Evolutionary conservation across 805 yeast species (phyloP).

Genomic region (Sugiyamaella chiloensis): DNA sequence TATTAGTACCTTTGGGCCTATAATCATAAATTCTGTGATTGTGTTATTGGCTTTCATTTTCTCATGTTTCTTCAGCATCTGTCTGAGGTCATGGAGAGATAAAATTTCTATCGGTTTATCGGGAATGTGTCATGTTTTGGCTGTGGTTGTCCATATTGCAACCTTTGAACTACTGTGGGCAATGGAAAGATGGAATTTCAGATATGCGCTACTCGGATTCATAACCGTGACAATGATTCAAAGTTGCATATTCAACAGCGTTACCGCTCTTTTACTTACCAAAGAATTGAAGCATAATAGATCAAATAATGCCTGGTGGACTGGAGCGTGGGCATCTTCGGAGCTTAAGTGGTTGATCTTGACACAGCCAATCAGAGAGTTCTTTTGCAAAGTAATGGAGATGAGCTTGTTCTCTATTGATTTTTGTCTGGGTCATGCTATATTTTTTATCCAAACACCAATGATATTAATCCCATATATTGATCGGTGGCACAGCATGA

Average conservation of each 20-base stretch:
- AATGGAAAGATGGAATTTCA: slow-evolving; percentile 63
- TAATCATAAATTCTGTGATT: slow-evolving; percentile 23
- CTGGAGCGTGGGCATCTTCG: slow-evolving; percentile 47
- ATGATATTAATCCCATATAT: slow-evolving; percentile 70
- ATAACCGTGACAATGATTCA: slow-evolving; percentile 56
- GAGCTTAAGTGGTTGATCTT: slow-evolving; percentile 80
- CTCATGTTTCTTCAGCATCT: slow-evolving; percentile 40
- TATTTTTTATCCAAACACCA: slow-evolving; percentile 80
- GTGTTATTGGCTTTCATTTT: slow-evolving; percentile 34
- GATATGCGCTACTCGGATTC: slow-evolving; percentile 59
- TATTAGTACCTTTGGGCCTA: slow-evolving; percentile 33
- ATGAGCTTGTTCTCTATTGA: slow-evolving; percentile 88
- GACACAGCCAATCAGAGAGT: slow-evolving; percentile 84
- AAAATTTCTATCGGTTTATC: background rate
- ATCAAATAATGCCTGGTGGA: slow-evolving; percentile 69
- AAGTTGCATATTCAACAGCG: slow-evolving; percentile 49
- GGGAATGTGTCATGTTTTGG: slow-evolving; percentile 45
- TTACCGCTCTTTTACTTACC: slow-evolving; percentile 51
- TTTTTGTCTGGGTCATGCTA: slow-evolving; percentile 77
- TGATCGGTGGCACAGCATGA: slow-evolving; percentile 88
- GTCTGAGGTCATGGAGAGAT: background rate
- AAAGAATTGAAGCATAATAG: slow-evolving; percentile 56
- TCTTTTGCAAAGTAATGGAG: slow-evolving; percentile 80
- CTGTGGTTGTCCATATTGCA: slow-evolving; percentile 51
- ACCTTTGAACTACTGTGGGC: slow-evolving; percentile 64